phyloP scores from a whole-genome alignment of 2,329 filamentous ascomycete species.

The Alternaria incomplexa region DNA sequence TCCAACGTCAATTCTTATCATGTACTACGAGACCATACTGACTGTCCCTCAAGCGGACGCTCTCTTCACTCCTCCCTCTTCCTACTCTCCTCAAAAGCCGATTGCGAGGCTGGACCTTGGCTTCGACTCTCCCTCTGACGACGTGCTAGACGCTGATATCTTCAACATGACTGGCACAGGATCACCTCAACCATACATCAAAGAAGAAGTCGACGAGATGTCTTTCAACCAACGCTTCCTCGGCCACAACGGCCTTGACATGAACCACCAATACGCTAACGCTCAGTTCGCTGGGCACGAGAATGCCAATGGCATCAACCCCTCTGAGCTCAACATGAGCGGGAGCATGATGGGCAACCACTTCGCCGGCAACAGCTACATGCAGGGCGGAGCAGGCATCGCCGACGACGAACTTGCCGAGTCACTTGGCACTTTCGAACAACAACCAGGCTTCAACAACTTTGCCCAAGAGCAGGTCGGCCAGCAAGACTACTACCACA shows the following conservation, averaged over 20 bases:
- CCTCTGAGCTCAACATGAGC: conserved; percentile 80
- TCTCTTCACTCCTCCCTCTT: conserved; percentile 50
- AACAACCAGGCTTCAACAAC: conserved; percentile 51
- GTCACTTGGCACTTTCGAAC: conserved; percentile 62
- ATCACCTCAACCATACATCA: conserved; percentile 67
- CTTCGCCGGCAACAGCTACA: conserved; percentile 71
- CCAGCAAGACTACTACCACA: conserved; percentile 62
- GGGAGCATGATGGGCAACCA: conserved; percentile 63
- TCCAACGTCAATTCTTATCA: conserved; percentile 27
- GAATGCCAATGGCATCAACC: conserved; percentile 67
- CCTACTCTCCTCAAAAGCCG: conserved; percentile 49
- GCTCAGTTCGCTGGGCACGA: conserved; percentile 55
- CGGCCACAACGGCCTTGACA: conserved; percentile 57
- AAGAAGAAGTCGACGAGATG: conserved; percentile 70
- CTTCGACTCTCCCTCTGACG: conserved; percentile 49
- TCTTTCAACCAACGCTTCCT: conserved; percentile 60
- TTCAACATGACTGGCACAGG: conserved; percentile 63
- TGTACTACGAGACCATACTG: conserved; percentile 47
- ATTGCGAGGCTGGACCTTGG: conserved; percentile 47
- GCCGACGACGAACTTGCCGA: conserved; percentile 90
- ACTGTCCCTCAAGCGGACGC: conserved; percentile 52
- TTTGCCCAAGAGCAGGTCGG: conserved; percentile 63
- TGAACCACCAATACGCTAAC: conserved; percentile 57
- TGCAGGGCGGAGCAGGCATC: conserved; percentile 77
- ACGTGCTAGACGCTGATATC: conserved; percentile 51